Base-by-base conservation (phyloP, 1,284 basidiomycete species). In the Puccinia brachypodii region DNA sequence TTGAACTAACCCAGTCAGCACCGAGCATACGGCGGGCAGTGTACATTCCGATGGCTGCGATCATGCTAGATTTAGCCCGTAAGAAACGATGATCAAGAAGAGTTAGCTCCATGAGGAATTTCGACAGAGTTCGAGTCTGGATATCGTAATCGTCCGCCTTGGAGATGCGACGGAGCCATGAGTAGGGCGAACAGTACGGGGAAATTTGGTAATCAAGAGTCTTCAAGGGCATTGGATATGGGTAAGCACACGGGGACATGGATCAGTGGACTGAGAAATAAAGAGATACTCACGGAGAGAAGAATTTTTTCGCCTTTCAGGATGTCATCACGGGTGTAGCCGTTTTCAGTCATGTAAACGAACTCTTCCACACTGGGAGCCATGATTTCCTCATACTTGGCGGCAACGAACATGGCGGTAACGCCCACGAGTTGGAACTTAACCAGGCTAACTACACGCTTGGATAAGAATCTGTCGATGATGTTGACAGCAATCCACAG, bases 121-220 rank as follows among this genome's bases (percentile, higher is more conserved):
- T 99, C 89, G 94, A 93, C 81, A 99, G 89, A 14, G 97, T 99
- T 82, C 97, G 90, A 7, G 96, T 99, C 87, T 98, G 96, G 85
- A 99, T 92, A 87, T 99, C 95, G 87, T 99, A 99, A 88, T 98
- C 94, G 88, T 99, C 97, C 38, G 97, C 97, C 88, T 96, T 98
- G 89, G 94, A 96, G 87, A 99, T 99, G 85, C 93, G 92, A 84
- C 97, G 92, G 89, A 99, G 95, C 97, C 97, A 99, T 86, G 94
- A 96, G 89, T 99, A 99, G 1, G 97, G 97, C 69, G 96, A 97
- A 88, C 97, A 99, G 88, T 99, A 99, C 82, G 95, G 92, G 81
- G 96, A 98, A 86, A 99, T 87, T 87, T 93, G 92, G 89, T 98
- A 99, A 84, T 98, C 94, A 82, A 99, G 91, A 58, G 94, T 95